Evolutionary conservation across 116 monocot species (phyloP).

Genomic region (Posidonia oceanica): DNA sequence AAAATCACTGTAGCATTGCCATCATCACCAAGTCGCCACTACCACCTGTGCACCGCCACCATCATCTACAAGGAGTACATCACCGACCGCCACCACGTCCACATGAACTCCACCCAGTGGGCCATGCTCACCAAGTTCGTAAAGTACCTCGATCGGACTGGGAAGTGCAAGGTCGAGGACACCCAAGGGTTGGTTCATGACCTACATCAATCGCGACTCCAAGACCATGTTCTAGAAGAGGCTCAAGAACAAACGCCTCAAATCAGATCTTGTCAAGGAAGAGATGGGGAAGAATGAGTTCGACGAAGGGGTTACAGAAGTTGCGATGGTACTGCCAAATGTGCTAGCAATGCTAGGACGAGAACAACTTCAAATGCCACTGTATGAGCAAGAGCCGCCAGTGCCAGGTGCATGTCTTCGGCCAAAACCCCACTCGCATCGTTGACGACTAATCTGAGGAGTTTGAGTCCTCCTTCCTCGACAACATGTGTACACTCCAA

Average conservation of each 20-base stretch:
- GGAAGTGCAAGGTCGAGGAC: constrained; percentile 92
- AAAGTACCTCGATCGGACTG: constrained; percentile 69
- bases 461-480: constrained; percentile 65
- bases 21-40: too few relatives aligned
- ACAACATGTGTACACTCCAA: constrained; percentile 50
- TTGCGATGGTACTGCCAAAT: constrained; percentile 99
- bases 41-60: neutral
- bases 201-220: constrained; percentile 85
- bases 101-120: constrained; percentile 98
- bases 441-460: constrained; percentile 79
- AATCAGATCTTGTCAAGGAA: constrained; percentile 47
- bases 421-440: constrained; percentile 71
- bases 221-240: constrained; percentile 67
- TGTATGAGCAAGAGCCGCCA: constrained; percentile 91
- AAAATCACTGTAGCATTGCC: too few relatives aligned
- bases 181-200: constrained; percentile 98
- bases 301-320: constrained; percentile 89
- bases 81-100: constrained; percentile 80
- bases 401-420: constrained; percentile 98
- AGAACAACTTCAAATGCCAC: constrained; percentile 99
- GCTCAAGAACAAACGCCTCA: constrained; percentile 54
- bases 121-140: constrained; percentile 90
- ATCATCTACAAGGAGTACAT: constrained; percentile 91
- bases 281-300: constrained; percentile 96
- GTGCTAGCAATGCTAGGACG: constrained; percentile 98